Evolutionary conservation across 495 filamentous ascomycete species (phyloP), one percentile per base, ranked within the genome.

Genomic region (Aspergillus saccharolyticus): DNA sequence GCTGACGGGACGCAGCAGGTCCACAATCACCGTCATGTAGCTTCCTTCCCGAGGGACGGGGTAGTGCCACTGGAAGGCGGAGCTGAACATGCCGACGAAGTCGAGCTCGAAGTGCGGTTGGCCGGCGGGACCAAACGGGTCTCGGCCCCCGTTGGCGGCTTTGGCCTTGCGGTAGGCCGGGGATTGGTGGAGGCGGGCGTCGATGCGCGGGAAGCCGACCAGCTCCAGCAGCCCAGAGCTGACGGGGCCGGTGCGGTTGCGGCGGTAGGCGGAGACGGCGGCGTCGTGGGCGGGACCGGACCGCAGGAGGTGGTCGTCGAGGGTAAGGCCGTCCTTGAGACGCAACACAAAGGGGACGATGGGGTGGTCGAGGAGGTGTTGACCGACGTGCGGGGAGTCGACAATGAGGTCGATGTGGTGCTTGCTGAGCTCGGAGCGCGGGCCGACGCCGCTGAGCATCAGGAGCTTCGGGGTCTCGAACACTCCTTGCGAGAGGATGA

Each of bases 91-190:
- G 52, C 76, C 72, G 47, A 85, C 78, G 55, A 86, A 86, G 63
- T 85, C 83, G 53, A 87, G 74, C 72, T 87, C 83, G 61, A 86
- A 85, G 64, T 86, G 83, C 44, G 83, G 83, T 63, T 86, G 82
- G 21, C 78, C 78, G 28, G 63, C 78, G 7, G 84, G 84, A 6
- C 80, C 78, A 60, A 85, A 84, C 12, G 82, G 82, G 57, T 85
- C 83, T 4, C 74, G 57, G 0, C 77, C 78, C 4, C 77, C 79
- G 66, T 83, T 82, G 3, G 62, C 66, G 21, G 70, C 72, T 60
- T 82, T 82, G 28, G 73, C 71, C 17, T 74, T 70, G 16, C 67
- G 69, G 59, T 83, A 86, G 53, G 75, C 74, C 4, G 73, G 70
- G 52, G 73, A 74, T 19, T 73, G 74, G 53, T 74, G 67, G 8